Evolutionary conservation across 345 rosid species (phyloP).

Genomic region (Gynandropsis gynandra): DNA sequence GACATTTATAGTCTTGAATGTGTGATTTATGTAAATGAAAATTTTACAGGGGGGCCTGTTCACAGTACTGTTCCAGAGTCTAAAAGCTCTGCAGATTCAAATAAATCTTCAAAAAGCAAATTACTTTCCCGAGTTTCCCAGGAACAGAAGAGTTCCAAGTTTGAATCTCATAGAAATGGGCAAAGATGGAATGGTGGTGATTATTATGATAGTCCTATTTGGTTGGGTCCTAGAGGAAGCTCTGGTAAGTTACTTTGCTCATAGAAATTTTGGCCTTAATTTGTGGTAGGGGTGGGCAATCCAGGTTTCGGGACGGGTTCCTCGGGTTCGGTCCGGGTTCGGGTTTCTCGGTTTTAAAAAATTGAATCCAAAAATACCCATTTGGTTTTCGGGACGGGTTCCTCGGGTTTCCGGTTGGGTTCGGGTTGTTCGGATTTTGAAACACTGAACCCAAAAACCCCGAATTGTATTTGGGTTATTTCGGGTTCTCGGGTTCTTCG

Average conservation of each 20-base stretch:
- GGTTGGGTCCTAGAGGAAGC: slow-evolving; percentile 73
- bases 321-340: too few species aligned
- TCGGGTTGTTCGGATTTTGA: too few species aligned
- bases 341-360: too few species aligned
- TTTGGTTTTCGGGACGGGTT: too few species aligned
- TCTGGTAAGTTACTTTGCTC: slow-evolving; percentile 44
- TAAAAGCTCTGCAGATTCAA: slow-evolving; percentile 51
- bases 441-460: too few species aligned
- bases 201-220: slow-evolving; percentile 41
- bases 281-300: too few species aligned
- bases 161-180: slow-evolving; percentile 54
- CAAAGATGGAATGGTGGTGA: slow-evolving; percentile 32
- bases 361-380: too few species aligned
- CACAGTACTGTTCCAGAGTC: slow-evolving; percentile 29
- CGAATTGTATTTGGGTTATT: too few species aligned
- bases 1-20: neutral
- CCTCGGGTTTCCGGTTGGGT: too few species aligned
- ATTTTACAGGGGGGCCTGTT: slow-evolving; percentile 53
- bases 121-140: slow-evolving; percentile 38
- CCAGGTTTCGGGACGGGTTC: too few species aligned
- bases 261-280: too few species aligned
- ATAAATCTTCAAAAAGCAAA: slow-evolving; percentile 55
- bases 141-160: slow-evolving; percentile 39
- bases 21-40: slow-evolving; percentile 17
- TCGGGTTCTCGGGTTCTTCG: too few species aligned